Percentiles rank a stretch among this genome's conserved stretches.
Conservation (phyloP, 169 alveolate genomes). For the Plasmodium gonderi region DNA sequence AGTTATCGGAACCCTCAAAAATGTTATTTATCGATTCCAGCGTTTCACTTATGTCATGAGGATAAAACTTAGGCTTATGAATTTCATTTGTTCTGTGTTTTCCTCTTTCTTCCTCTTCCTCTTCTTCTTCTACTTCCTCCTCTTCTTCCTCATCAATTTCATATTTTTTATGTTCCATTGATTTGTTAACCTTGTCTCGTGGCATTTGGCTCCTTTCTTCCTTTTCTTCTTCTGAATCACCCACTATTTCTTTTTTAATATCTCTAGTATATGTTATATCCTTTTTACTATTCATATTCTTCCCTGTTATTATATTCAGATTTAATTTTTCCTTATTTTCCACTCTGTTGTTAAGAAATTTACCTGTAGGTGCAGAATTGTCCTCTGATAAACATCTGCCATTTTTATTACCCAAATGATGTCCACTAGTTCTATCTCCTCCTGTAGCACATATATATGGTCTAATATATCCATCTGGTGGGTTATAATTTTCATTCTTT, state of each 20-base stretch:
- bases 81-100: background rate
- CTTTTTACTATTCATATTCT: background rate
- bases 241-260: background rate
- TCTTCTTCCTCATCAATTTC: background rate
- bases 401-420: background rate
- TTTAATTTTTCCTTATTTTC: background rate
- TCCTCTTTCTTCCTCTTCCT: background rate
- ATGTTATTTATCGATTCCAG: background rate
- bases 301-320: background rate
- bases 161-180: background rate
- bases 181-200: background rate
- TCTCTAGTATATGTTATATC: background rate
- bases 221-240: background rate
- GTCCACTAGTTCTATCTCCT: background rate
- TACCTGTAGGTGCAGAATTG: background rate
- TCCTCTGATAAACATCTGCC: background rate
- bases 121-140: background rate
- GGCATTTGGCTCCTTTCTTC: background rate
- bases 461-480: background rate
- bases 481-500: too few species aligned
- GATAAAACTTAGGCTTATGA: background rate
- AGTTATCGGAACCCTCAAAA: background rate
- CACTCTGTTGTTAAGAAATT: background rate
- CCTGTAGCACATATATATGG: background rate
- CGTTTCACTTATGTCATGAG: slow-evolving; percentile 2